phyloP scores from a whole-genome alignment of 768 basidiomycete genomes.

The Podaxis mareebaensis region DNA sequence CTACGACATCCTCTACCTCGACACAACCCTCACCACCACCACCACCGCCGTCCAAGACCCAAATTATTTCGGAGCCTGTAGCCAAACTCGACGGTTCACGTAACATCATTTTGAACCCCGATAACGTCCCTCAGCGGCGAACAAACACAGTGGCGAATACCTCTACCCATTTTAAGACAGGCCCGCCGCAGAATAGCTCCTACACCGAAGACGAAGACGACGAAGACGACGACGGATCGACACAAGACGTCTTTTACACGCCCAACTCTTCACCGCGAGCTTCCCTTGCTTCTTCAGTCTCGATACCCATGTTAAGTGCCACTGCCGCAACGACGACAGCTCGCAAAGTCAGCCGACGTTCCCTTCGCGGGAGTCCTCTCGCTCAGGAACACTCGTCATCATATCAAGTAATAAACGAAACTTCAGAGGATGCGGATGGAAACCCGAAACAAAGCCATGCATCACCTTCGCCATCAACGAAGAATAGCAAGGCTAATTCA shows the following conservation, averaged over 20 bases:
- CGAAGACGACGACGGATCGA: slow-evolving; percentile 20
- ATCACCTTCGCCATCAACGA: slow-evolving; percentile 1
- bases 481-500: slow-evolving; percentile 9
- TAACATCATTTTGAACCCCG: slow-evolving; percentile 6
- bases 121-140: not conserved
- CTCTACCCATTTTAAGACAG: slow-evolving; percentile 22
- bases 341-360: slow-evolving; percentile 28
- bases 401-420: not conserved
- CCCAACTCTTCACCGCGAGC: slow-evolving; percentile 55
- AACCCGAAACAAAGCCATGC: slow-evolving; percentile 11
- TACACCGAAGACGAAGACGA: slow-evolving; percentile 1
- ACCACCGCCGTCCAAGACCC: slow-evolving; percentile 2
- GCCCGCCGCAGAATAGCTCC: slow-evolving; percentile 12
- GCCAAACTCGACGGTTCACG: slow-evolving; percentile 8
- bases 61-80: not conserved
- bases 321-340: slow-evolving; percentile 19
- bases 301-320: slow-evolving; percentile 27
- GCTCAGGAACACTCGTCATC: slow-evolving; percentile 8
- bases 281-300: slow-evolving; percentile 40
- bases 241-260: slow-evolving; percentile 60
- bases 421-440: slow-evolving; percentile 9
- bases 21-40: not conserved
- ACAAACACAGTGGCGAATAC: slow-evolving; percentile 12
- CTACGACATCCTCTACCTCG: slow-evolving; percentile 2
- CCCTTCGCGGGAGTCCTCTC: slow-evolving; percentile 16